These are phyloP conservation scores for Neoarthrinium moseri DNA, from an alignment of 2,329 filamentous ascomycete species.

Conservation along the genomic window DNA sequence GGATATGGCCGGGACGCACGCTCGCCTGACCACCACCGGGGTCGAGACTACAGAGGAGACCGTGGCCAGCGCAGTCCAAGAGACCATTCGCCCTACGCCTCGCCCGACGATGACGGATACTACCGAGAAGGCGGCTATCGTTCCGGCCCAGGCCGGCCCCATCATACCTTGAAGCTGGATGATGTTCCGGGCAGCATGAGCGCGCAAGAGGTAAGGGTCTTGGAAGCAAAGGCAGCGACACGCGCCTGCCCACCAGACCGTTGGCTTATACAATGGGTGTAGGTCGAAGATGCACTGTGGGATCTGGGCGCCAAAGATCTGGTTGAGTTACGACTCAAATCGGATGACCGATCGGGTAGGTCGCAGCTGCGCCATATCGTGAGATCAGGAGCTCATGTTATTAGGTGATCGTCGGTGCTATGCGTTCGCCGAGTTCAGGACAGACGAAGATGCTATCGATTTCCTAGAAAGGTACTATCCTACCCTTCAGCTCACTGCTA, in stretches of 20 bases:
- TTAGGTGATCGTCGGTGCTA: conserved; percentile 28
- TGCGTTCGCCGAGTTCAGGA: conserved; percentile 39
- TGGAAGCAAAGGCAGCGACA: no score
- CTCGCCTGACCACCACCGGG: conserved; percentile 13
- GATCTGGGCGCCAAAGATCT: conserved; percentile 27
- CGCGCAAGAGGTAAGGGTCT: conserved; percentile 22
- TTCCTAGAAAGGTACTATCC: conserved; percentile 38
- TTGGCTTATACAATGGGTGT: no score
- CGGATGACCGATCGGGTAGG: conserved; percentile 27
- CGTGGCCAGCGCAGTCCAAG: conserved; percentile 20
- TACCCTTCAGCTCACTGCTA: conserved; percentile 30
- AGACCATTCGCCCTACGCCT: conserved; percentile 23
- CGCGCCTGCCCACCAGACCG: no score
- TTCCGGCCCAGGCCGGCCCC: conserved; percentile 26
- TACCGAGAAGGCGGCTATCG: conserved; percentile 21
- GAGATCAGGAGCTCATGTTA: neutral
- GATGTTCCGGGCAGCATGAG: conserved; percentile 28
- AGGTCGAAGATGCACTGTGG: conserved; percentile 29
- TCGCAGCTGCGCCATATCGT: neutral
- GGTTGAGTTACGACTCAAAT: conserved; percentile 30
- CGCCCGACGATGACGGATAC: conserved; percentile 23
- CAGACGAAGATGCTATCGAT: conserved; percentile 34
- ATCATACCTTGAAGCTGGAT: conserved; percentile 31
- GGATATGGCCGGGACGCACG: conserved; percentile 4
- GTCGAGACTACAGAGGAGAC: conserved; percentile 20